Percentiles rank a stretch among this genome's conserved stretches.
Evolutionary conservation across 306 rosid species (phyloP).

Genomic region (Rubus idaeus): DNA sequence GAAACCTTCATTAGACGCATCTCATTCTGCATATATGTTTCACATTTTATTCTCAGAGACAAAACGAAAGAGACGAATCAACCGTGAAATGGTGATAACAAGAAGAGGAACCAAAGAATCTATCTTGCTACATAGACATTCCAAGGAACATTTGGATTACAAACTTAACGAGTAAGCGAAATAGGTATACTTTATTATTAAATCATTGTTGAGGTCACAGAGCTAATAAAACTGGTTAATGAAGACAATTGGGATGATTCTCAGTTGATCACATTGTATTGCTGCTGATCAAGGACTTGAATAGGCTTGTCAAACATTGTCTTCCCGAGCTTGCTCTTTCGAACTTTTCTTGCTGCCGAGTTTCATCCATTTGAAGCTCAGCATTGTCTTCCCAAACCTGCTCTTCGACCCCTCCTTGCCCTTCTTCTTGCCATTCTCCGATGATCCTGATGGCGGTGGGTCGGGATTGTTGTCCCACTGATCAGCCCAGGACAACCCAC

Average conservation of each 20-base stretch:
- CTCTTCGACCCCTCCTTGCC: constrained; percentile 44
- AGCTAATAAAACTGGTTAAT: background rate
- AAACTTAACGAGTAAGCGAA: background rate
- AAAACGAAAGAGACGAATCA: background rate
- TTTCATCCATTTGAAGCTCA: constrained; percentile 65
- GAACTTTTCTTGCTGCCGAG: constrained; percentile 48
- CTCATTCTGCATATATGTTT: background rate
- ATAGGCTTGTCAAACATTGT: constrained; percentile 3
- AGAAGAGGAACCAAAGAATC: background rate
- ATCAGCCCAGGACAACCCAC: constrained; percentile 65
- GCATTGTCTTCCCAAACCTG: constrained; percentile 38
- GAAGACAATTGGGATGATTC: background rate
- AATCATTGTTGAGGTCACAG: background rate
- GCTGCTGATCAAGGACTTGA: background rate
- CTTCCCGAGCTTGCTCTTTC: constrained; percentile 18
- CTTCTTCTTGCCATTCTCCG: constrained; percentile 50
- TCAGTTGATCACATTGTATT: background rate
- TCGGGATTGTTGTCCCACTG: constrained; percentile 67
- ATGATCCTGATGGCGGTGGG: constrained; percentile 34
- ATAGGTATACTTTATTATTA: background rate
- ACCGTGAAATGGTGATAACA: background rate
- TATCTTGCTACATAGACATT: background rate
- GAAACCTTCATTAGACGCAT: background rate
- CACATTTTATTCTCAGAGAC: background rate
- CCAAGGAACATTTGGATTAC: background rate